Evolutionary conservation across 371 early-diverging fungal genomes (phyloP).

Genomic region (Lichtheimia hyalospora): DNA sequence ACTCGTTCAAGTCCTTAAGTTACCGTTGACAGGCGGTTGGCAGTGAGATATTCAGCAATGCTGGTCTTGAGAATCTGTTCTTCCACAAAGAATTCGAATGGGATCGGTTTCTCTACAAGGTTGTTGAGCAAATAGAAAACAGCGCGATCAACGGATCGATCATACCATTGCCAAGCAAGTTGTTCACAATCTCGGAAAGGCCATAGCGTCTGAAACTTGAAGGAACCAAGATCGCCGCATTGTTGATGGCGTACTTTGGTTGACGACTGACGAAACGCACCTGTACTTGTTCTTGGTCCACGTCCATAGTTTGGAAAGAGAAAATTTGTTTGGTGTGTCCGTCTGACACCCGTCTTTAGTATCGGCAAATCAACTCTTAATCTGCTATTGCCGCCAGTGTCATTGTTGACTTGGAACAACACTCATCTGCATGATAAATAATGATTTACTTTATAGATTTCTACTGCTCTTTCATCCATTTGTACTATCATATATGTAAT

Average conservation of each 20-base stretch:
- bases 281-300: slow-evolving; percentile 72
- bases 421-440: no score
- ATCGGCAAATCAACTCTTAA: no score
- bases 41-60: slow-evolving; percentile 72
- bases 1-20: neutral
- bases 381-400: no score
- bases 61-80: slow-evolving; percentile 83
- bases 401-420: no score
- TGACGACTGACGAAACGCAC: slow-evolving; percentile 84
- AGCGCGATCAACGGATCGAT: no score
- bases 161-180: slow-evolving; percentile 64
- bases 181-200: slow-evolving; percentile 91
- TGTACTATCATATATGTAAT: no score
- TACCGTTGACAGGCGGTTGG: slow-evolving; percentile 75
- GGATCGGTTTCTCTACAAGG: slow-evolving; percentile 70
- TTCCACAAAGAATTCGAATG: slow-evolving; percentile 92
- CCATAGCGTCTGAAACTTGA: slow-evolving; percentile 81
- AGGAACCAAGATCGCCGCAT: slow-evolving; percentile 85
- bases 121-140: neutral
- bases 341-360: no score
- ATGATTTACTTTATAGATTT: no score
- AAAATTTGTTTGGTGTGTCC: no score
- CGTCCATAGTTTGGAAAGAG: slow-evolving; percentile 15
- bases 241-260: slow-evolving; percentile 71
- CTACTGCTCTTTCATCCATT: no score